A percentile compares a stretch with the other conserved stretches of the same genome.
These are phyloP conservation scores for Agapanthus africanus DNA, from an alignment of 106 monocot species.

Conservation along the genomic window DNA sequence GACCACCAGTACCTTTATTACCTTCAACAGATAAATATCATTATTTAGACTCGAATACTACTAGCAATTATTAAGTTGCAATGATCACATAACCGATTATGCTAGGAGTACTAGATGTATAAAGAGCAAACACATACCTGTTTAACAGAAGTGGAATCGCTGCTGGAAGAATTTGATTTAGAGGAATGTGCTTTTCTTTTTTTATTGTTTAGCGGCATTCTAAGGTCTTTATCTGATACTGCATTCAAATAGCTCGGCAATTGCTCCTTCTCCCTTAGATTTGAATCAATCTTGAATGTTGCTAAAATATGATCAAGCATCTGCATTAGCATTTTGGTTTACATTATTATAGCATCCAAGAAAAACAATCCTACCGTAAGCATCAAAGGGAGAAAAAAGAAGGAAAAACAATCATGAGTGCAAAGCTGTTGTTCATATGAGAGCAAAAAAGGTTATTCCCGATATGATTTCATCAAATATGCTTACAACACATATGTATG, in stretches of 20 bases:
- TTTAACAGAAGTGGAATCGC: conserved; percentile 4
- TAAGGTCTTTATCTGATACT: conserved; percentile 13
- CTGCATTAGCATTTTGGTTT: conserved; percentile 16
- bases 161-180: background rate
- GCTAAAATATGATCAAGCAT: conserved; percentile 17
- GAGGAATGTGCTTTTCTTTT: conserved; percentile 20
- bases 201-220: background rate
- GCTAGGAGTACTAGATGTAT: too few relatives aligned
- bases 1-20: background rate
- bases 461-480: background rate
- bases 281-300: conserved; percentile 15
- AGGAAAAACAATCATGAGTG: background rate
- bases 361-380: background rate
- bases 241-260: conserved; percentile 8
- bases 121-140: conserved; percentile 8
- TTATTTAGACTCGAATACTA: background rate
- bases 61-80: background rate
- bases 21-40: too few relatives aligned
- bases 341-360: background rate
- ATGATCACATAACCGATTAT: background rate
- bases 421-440: background rate
- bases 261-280: conserved; percentile 15
- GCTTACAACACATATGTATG: background rate
- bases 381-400: background rate
- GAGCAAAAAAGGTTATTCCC: too few relatives aligned